Evolutionary conservation across 169 alveolate species (phyloP).

Genomic region (Cryptosporidium baileyi): DNA sequence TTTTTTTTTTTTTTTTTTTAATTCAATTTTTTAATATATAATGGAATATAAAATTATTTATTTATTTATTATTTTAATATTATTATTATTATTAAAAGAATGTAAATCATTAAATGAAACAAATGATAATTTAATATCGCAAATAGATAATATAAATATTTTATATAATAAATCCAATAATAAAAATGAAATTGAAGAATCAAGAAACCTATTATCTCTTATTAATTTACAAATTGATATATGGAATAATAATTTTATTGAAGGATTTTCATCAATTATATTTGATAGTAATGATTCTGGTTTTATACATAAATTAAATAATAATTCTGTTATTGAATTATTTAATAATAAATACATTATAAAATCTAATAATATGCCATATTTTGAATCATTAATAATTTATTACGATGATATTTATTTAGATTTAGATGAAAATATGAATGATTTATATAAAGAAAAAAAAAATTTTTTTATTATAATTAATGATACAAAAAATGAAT

Average conservation of each 20-base stretch:
- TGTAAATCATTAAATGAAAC: too few relatives aligned
- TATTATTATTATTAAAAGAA: too few relatives aligned
- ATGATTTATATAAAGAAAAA: background rate
- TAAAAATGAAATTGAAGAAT: background rate
- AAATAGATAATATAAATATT: too few relatives aligned
- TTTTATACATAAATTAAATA: background rate
- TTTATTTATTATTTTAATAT: too few relatives aligned
- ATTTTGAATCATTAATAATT: conserved; percentile 28
- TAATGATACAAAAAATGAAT: conserved; percentile 35
- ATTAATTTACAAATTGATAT: conserved; percentile 25
- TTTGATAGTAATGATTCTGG: conserved; percentile 2
- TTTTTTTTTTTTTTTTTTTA: too few relatives aligned
- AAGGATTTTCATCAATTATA: conserved; percentile 43
- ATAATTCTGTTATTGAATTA: background rate
- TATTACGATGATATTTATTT: background rate
- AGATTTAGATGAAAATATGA: background rate
- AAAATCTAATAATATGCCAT: conserved; percentile 6
- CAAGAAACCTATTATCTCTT: conserved; percentile 9
- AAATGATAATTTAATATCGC: too few relatives aligned
- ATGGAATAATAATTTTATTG: conserved; percentile 14
- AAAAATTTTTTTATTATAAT: background rate
- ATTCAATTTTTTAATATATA: too few relatives aligned
- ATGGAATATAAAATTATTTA: too few relatives aligned
- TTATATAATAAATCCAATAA: too few relatives aligned
- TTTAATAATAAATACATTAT: background rate